phyloP scores from a whole-genome alignment of 331 rosid genomes.

The Acacia concinna region DNA sequence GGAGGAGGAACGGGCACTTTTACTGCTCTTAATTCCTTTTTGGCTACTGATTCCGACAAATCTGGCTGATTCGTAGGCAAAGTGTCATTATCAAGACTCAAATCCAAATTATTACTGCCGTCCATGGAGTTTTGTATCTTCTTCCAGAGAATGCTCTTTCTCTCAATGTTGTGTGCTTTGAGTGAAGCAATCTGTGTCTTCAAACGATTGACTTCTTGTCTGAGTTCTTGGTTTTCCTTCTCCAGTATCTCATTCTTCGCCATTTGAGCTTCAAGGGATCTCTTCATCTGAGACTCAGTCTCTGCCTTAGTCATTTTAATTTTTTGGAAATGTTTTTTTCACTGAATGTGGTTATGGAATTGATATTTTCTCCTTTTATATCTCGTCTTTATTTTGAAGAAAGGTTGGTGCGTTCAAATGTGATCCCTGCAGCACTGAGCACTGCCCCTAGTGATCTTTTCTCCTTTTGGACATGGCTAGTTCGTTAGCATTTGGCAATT shows the following conservation, averaged over 20 bases:
- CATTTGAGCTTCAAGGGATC: conserved; percentile 54
- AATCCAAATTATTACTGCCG: conserved; percentile 43
- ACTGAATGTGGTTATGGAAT: conserved; percentile 18
- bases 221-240: conserved; percentile 75
- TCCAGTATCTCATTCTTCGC: conserved; percentile 54
- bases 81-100: conserved; percentile 36
- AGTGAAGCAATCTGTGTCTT: conserved; percentile 64
- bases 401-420: conserved; percentile 49
- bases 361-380: conserved; percentile 35
- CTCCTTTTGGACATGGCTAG: conserved; percentile 13
- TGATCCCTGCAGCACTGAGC: conserved; percentile 22
- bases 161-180: conserved; percentile 73
- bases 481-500: background rate
- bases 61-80: conserved; percentile 36
- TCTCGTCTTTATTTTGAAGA: conserved; percentile 50
- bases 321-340: background rate
- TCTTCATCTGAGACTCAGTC: conserved; percentile 55
- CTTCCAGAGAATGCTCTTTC: conserved; percentile 84
- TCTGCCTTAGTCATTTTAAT: conserved; percentile 47
- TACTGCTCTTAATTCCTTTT: conserved; percentile 43
- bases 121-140: conserved; percentile 74
- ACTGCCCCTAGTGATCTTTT: conserved; percentile 39
- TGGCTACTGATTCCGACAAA: conserved; percentile 38
- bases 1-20: conserved; percentile 51
- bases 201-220: conserved; percentile 62